These are phyloP conservation scores for Funneliformis mosseae DNA, from an alignment of 192 early-diverging fungal species.

Conservation along the genomic window DNA sequence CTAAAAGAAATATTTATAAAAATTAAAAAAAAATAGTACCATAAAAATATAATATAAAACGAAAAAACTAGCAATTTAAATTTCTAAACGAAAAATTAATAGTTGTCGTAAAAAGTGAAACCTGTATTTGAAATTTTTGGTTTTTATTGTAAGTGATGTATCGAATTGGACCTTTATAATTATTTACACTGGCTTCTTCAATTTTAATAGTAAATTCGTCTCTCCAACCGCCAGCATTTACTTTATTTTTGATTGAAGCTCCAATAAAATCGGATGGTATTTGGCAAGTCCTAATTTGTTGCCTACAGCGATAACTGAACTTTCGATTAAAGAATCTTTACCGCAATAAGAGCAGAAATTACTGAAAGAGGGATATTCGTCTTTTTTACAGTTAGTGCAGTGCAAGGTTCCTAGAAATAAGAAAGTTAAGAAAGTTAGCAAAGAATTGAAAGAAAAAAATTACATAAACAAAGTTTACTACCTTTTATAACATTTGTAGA, in stretches of 20 bases:
- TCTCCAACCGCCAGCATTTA: conserved; percentile 6
- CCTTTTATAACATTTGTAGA: too few relatives aligned
- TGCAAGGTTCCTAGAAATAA: too few relatives aligned
- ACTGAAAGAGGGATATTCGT: too few relatives aligned
- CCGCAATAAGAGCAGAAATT: not conserved
- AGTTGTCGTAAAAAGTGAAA: not conserved
- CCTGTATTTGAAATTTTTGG: conserved; percentile 1
- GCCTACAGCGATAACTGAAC: not conserved
- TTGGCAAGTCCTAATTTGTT: not conserved
- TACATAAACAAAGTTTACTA: too few relatives aligned
- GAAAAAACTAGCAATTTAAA: too few relatives aligned
- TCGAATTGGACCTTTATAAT: not conserved
- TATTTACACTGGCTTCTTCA: not conserved
- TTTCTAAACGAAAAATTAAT: too few relatives aligned
- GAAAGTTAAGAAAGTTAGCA: too few relatives aligned
- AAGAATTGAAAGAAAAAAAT: too few relatives aligned
- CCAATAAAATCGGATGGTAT: not conserved
- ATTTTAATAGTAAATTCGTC: not conserved
- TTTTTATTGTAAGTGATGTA: conserved; percentile 1
- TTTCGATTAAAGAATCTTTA: not conserved
- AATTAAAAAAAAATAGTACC: too few relatives aligned
- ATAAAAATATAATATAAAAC: too few relatives aligned
- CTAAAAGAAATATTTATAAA: too few relatives aligned
- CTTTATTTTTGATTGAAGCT: not conserved
- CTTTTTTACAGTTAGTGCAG: too few relatives aligned